phyloP scores from a whole-genome alignment of 192 early-diverging fungal species.

The Coemansia sp. region DNA sequence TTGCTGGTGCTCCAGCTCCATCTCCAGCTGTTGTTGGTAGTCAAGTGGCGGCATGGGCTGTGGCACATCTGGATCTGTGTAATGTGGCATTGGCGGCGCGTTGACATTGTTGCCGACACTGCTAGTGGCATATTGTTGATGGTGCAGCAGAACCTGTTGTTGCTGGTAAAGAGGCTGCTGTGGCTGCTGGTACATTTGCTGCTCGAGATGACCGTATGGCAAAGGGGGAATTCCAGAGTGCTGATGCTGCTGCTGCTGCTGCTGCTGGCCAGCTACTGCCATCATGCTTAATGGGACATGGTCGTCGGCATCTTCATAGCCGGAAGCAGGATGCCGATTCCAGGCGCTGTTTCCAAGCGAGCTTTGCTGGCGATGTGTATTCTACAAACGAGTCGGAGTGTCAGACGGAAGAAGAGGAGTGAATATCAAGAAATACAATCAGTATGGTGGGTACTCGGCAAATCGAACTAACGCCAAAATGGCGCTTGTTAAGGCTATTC shows the following conservation, averaged over 20 bases:
- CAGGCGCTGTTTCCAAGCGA: slow-evolving; percentile 8
- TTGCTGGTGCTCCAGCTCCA: slow-evolving; percentile 50
- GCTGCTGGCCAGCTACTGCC: slow-evolving; percentile 20
- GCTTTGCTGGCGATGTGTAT: slow-evolving; percentile 9
- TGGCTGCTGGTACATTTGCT: slow-evolving; percentile 14
- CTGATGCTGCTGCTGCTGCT: slow-evolving; percentile 15
- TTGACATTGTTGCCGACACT: slow-evolving; percentile 12
- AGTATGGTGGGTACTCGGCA: not conserved
- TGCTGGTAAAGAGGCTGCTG: slow-evolving; percentile 14
- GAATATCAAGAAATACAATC: not conserved
- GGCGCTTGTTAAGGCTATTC: too few relatives aligned
- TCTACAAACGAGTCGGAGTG: slow-evolving; percentile 6
- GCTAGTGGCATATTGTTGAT: not conserved
- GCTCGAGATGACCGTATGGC: not conserved
- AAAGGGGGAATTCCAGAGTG: not conserved
- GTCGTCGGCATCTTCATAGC: slow-evolving; percentile 17
- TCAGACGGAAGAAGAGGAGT: not conserved
- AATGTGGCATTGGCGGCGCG: not conserved
- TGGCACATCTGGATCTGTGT: not conserved
- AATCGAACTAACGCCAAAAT: not conserved
- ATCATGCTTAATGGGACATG: slow-evolving; percentile 39
- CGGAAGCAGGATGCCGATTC: slow-evolving; percentile 10
- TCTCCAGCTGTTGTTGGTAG: slow-evolving; percentile 44
- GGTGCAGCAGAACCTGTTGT: slow-evolving; percentile 1
- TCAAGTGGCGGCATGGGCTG: slow-evolving; percentile 14